Percentiles rank a stretch among this genome's conserved stretches.
Evolutionary conservation across 1,284 basidiomycete genomes (phyloP).

Genomic region (Apiotrichum brassicae): DNA sequence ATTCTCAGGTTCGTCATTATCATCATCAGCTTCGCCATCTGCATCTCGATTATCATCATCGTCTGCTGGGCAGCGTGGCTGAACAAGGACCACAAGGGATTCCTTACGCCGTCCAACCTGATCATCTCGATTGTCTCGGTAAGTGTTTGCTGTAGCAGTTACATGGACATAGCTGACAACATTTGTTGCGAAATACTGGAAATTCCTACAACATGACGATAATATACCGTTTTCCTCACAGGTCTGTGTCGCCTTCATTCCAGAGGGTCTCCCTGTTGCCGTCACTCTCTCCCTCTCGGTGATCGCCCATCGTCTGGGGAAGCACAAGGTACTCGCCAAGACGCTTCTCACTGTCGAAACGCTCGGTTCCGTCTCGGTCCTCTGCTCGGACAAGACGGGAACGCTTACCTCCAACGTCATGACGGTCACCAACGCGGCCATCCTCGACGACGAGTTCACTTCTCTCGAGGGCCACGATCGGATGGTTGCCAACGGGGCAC

Average conservation of each 20-base stretch:
- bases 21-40: conserved; percentile 51
- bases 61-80: conserved; percentile 57
- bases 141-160: neutral
- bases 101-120: conserved; percentile 55
- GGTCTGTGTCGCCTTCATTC: conserved; percentile 58
- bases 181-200: no score
- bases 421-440: conserved; percentile 49
- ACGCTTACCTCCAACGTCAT: conserved; percentile 51
- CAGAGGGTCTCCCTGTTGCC: conserved; percentile 53
- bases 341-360: conserved; percentile 58
- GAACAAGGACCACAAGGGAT: conserved; percentile 50
- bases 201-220: no score
- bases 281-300: conserved; percentile 48
- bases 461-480: conserved; percentile 35
- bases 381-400: conserved; percentile 58
- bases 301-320: conserved; percentile 54
- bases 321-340: conserved; percentile 58
- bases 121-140: conserved; percentile 56
- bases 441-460: conserved; percentile 46
- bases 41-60: conserved; percentile 51
- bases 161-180: no score
- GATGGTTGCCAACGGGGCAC: conserved; percentile 18
- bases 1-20: conserved; percentile 49
- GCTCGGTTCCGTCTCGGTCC: conserved; percentile 55
- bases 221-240: neutral